Evolutionary conservation across 139 green algal species (phyloP).

Genomic region (Chlamydomonas sp.): DNA sequence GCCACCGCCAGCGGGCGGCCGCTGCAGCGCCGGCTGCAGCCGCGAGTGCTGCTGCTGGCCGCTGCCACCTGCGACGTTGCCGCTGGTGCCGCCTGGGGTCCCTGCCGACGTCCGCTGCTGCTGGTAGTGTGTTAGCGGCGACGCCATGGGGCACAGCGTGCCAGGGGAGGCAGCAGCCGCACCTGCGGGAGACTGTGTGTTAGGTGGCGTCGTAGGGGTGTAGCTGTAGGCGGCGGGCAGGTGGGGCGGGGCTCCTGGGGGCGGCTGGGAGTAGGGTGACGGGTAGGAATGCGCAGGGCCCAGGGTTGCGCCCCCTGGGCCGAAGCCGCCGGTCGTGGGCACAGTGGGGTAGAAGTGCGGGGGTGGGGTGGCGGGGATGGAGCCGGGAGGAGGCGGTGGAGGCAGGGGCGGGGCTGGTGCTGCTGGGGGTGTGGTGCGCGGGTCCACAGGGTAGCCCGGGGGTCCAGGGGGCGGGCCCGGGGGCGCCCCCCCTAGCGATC

Average conservation of each 20-base stretch:
- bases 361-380: neutral
- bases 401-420: neutral
- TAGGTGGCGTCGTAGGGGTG: no score
- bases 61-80: no score
- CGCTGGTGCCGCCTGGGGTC: no score
- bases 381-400: neutral
- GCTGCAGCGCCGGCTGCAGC: neutral
- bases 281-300: no score
- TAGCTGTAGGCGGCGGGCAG: neutral
- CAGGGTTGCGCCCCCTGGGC: no score
- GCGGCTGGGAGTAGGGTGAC: neutral
- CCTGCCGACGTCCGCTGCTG: neutral
- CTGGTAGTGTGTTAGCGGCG: slow-evolving; percentile 3
- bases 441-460: no score
- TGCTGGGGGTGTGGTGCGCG: neutral
- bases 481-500: no score
- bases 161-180: no score
- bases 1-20: neutral
- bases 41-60: neutral
- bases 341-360: neutral
- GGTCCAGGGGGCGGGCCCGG: no score
- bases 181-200: no score
- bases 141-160: slow-evolving; percentile 5
- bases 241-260: neutral
- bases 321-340: neutral